phyloP scores from a whole-genome alignment of 1,139 yeast genomes.

The Suhomyces anneliseae region DNA sequence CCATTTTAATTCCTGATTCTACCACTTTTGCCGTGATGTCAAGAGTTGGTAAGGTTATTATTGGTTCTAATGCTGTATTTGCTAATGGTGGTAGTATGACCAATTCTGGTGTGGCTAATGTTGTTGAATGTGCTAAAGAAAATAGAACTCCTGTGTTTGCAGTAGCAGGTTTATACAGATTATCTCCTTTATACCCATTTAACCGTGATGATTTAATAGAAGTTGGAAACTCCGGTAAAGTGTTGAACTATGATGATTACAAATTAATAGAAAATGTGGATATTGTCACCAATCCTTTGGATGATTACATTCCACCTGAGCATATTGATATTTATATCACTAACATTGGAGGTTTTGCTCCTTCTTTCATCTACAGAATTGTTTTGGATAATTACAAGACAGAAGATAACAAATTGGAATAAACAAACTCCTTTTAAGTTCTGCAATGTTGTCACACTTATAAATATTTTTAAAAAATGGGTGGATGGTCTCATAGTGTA shows the following conservation, averaged over 20 bases:
- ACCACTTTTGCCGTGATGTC: constrained; percentile 96
- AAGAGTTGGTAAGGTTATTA: constrained; percentile 91
- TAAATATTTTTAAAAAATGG: too few relatives aligned
- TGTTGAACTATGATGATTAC: constrained; percentile 68
- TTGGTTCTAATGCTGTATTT: constrained; percentile 88
- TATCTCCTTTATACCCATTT: constrained; percentile 92
- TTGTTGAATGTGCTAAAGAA: constrained; percentile 94
- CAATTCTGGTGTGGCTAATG: constrained; percentile 87
- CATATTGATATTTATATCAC: constrained; percentile 92
- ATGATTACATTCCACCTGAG: constrained; percentile 91
- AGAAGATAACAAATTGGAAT: constrained; percentile 68
- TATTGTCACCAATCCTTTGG: constrained; percentile 82
- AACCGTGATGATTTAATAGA: constrained; percentile 86
- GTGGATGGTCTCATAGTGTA: too few relatives aligned
- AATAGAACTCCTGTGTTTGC: constrained; percentile 94
- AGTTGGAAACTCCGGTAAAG: constrained; percentile 90
- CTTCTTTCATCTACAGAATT: constrained; percentile 91
- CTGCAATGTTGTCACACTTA: too few relatives aligned
- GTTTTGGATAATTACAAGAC: constrained; percentile 91
- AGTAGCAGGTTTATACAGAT: constrained; percentile 89
- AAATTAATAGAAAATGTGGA: constrained; percentile 69
- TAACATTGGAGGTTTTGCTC: constrained; percentile 94
- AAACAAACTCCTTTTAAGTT: not conserved
- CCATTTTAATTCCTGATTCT: constrained; percentile 89
- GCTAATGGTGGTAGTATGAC: constrained; percentile 96